A percentile compares a stretch with the other conserved stretches of the same genome.
Evolutionary conservation across 768 basidiomycete genomes (phyloP).

Genomic region (Tricholoma hemisulphureum): DNA sequence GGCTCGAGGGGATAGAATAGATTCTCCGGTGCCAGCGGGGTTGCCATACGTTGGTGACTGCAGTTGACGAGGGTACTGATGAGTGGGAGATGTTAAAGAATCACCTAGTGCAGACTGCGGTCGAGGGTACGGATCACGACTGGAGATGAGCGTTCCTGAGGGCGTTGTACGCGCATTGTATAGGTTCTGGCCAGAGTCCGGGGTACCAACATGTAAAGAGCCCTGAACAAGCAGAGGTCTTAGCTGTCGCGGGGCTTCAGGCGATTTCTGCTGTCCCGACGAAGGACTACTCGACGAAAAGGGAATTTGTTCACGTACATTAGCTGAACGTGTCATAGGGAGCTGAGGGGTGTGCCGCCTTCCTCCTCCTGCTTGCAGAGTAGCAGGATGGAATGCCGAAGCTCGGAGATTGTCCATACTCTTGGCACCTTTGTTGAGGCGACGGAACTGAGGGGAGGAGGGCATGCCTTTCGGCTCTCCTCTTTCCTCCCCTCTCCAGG

Average conservation of each 20-base stretch:
- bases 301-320: constrained; percentile 20
- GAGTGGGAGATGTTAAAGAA: constrained; percentile 38
- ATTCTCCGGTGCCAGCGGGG: constrained; percentile 35
- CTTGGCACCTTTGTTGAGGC: constrained; percentile 43
- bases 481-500: constrained; percentile 50
- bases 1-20: constrained; percentile 39
- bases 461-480: constrained; percentile 36
- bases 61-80: constrained; percentile 28
- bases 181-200: constrained; percentile 30
- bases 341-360: constrained; percentile 33
- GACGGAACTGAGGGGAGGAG: constrained; percentile 28
- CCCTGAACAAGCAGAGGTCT: constrained; percentile 45
- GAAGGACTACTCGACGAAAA: constrained; percentile 21
- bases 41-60: constrained; percentile 40
- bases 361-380: constrained; percentile 31
- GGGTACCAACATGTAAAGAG: constrained; percentile 30
- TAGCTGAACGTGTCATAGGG: constrained; percentile 31
- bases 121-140: constrained; percentile 57
- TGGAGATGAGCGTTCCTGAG: constrained; percentile 34
- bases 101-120: constrained; percentile 65
- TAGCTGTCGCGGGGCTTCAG: constrained; percentile 37
- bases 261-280: constrained; percentile 41
- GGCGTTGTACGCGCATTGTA: constrained; percentile 26
- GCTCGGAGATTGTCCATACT: constrained; percentile 57
- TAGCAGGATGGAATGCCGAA: constrained; percentile 32